Base-by-base conservation (phyloP, 345 rosid genomes). In the Aegle marmelos region DNA sequence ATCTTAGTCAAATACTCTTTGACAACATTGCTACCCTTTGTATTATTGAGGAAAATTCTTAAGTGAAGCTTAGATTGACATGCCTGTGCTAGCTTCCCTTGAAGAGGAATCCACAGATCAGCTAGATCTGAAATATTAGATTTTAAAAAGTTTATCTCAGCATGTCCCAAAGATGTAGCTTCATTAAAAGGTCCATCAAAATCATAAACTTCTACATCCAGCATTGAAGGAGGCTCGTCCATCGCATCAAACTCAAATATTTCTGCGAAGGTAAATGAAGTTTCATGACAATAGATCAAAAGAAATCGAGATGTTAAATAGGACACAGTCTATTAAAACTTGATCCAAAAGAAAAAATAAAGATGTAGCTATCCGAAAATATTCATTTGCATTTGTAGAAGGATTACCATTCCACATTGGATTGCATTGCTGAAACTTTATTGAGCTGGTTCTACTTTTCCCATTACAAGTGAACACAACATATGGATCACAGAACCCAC, bases 221-320 rank as follows among this genome's bases (percentile, higher is more conserved):
- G 89, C 80, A 88, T 87, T 39, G 99, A 96, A 75, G 99, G 99
- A 81, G 98, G 99, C 61, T 93, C 99, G 24, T 91, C 92, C 98
- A 92, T 96, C 9, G 99, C 98, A 87, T 96, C 95, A 73, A 93
- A 96, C 82, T 96, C 98, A 84, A 93, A 93, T 81, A 96, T 96
- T 90, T 96, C 99, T 96, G 94, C 89, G 85, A 76, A 72, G 53
- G 79, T 33, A 79, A 83, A 57, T 1, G 75, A 11, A 45, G 68
- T 69, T 61, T 65, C 74, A 78, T 77, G 41, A 70, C 57, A 41
- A 82, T 22, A 27, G 33, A 50, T 76, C 25, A 72, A 62, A 81
- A 13, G 74, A 58, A 57, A 63, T 13, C 69, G 68, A 41, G 28
- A 82, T 45, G 34, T 75, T 73, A 31, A 68, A 72, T 17, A 62